Conservation (phyloP, 305 asterid species). For the Petunia hybrid region DNA sequence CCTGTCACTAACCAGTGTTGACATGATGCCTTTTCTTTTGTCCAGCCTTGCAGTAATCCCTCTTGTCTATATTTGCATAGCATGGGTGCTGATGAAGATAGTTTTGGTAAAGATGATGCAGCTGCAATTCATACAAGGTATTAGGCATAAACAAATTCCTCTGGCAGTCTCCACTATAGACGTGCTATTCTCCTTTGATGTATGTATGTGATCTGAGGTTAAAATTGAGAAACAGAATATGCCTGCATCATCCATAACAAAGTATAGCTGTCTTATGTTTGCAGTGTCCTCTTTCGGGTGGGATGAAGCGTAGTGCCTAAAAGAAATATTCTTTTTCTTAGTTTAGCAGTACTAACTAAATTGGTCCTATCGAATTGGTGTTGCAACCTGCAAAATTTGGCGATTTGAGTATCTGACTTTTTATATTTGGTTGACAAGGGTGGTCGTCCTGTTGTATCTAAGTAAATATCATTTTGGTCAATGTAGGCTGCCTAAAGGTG, state of each 20-base stretch:
- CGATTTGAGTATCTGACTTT: conserved; percentile 20
- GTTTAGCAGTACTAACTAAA: not conserved
- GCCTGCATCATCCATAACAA: not conserved
- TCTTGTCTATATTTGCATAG: conserved; percentile 90
- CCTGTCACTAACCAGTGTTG: conserved; percentile 37
- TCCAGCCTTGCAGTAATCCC: conserved; percentile 91
- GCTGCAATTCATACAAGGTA: conserved; percentile 98
- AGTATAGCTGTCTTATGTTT: conserved; percentile 19
- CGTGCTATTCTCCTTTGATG: not conserved
- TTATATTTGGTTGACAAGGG: conserved; percentile 5
- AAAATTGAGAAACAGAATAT: conserved; percentile 17
- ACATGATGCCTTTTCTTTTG: conserved; percentile 37
- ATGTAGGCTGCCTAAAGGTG: conserved; percentile 7
- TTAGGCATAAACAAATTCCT: not conserved
- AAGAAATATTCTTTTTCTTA: conserved; percentile 5
- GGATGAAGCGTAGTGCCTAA: conserved; percentile 20
- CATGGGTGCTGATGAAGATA: conserved; percentile 94
- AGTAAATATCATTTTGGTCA: conserved; percentile 16
- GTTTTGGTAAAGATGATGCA: conserved; percentile 93
- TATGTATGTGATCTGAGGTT: conserved; percentile 1
- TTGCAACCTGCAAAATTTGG: conserved; percentile 16
- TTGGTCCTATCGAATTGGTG: conserved; percentile 11
- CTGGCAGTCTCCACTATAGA: not conserved
- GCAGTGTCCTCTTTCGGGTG: conserved; percentile 12
- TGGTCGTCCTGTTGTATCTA: conserved; percentile 16